Evolutionary conservation across 1,139 yeast genomes (phyloP).

Genomic region (Nakaseomyces kungkrabaensis): DNA sequence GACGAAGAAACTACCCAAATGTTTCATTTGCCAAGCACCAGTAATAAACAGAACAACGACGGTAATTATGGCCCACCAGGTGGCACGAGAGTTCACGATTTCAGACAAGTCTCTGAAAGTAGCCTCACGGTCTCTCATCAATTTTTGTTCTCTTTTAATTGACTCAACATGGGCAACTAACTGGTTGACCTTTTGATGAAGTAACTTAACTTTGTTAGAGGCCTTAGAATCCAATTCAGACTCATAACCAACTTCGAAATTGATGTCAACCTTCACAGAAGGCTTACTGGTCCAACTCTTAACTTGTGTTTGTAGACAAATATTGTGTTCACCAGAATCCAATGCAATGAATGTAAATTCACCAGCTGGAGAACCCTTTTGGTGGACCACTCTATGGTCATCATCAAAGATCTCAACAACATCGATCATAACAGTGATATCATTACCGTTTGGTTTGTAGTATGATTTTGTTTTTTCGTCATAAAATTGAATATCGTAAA

Average conservation of each 20-base stretch:
- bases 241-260: constrained; percentile 44
- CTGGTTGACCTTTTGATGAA: constrained; percentile 44
- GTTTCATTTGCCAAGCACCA: constrained; percentile 61
- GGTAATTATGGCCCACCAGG: constrained; percentile 58
- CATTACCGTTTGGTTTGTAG: constrained; percentile 33
- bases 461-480: constrained; percentile 38
- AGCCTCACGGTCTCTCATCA: constrained; percentile 64
- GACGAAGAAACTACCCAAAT: constrained; percentile 52
- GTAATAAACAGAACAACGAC: constrained; percentile 44
- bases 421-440: constrained; percentile 40
- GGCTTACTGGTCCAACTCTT: constrained; percentile 48
- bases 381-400: constrained; percentile 59
- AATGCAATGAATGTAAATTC: constrained; percentile 61
- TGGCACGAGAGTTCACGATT: constrained; percentile 52
- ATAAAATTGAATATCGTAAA: constrained; percentile 47
- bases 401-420: constrained; percentile 56
- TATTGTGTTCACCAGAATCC: constrained; percentile 63
- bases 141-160: constrained; percentile 53
- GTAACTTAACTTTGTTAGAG: constrained; percentile 37
- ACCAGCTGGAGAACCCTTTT: constrained; percentile 48
- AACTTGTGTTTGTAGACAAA: constrained; percentile 58
- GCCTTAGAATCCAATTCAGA: constrained; percentile 43
- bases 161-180: constrained; percentile 46
- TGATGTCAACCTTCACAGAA: constrained; percentile 39
- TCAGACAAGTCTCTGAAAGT: constrained; percentile 60